Evolutionary conservation across 2,329 filamentous ascomycete species (phyloP), one percentile per base, ranked within the genome.

Genomic region (Aureobasidium sp.): DNA sequence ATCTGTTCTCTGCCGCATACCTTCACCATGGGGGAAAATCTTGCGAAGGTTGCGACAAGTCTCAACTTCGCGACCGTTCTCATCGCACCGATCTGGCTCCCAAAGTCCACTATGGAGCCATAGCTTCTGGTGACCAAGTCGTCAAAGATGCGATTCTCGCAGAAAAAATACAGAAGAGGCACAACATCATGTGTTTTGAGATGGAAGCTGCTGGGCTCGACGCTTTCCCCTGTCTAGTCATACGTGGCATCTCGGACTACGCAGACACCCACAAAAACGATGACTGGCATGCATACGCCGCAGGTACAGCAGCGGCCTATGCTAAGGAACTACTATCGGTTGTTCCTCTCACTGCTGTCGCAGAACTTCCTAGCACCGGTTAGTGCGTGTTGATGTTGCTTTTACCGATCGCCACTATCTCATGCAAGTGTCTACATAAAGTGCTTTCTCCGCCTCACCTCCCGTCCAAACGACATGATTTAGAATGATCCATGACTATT

Each of bases 241-340:
- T 70, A 29, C 63, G 68, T 3, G 68, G 68, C 1, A 61, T 66
- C 5, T 66, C 57, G 5, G 63, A 66, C 36, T 66, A 66, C 29
- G 27, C 51, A 1, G 64, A 67, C 41, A 66, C 68, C 2, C 69
- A 72, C 59, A 72, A 71, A 62, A 69, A 69, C 54, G 65, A 71
- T 4, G 41, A 54, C 1, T 73, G 70, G 70, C 70, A 70, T 27
- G 48, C 59, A 1, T 72, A 70, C 62, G 70, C 70, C 16, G 69
- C 68, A 5, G 66, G 65, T 42, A 58, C 65, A 3, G 69, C 68
- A 21, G 68, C 69, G 3, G 66, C 67, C 1, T 68, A 65, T 34
- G 66, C 66, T 2, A 70, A 61, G 14, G 59, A 61, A 30, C 16
- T 57, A 0, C 25, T 57, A n/a, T 10, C 27, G 3, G 50, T 54